Evolutionary conservation across 2,329 filamentous ascomycete species (phyloP).

Genomic region (Fusarium poae): DNA sequence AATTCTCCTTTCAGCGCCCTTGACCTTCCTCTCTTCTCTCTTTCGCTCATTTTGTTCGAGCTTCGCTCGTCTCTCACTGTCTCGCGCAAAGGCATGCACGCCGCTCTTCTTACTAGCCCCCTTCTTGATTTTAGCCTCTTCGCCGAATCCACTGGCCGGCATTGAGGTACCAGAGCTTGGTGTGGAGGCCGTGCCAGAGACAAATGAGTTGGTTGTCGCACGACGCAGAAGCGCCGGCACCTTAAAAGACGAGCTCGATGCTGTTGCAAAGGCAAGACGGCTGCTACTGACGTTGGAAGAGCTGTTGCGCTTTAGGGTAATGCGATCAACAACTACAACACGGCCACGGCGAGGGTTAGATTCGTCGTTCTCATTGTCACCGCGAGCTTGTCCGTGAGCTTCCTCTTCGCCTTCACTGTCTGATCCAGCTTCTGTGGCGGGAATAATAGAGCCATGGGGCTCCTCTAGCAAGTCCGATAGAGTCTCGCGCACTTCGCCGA

Average conservation of each 20-base stretch:
- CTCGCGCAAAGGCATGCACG: slow-evolving; percentile 70
- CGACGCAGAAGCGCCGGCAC: slow-evolving; percentile 79
- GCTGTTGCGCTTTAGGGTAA: slow-evolving; percentile 73
- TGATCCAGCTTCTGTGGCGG: slow-evolving; percentile 55
- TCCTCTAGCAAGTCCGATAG: slow-evolving; percentile 87
- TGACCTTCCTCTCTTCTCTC: slow-evolving; percentile 69
- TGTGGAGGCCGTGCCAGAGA: slow-evolving; percentile 55
- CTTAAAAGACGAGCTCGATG: slow-evolving; percentile 67
- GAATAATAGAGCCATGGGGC: slow-evolving; percentile 64
- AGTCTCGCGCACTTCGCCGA: slow-evolving; percentile 85
- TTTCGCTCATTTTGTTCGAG: slow-evolving; percentile 69
- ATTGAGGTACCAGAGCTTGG: slow-evolving; percentile 53
- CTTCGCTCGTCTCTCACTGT: slow-evolving; percentile 68
- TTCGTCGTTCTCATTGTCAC: slow-evolving; percentile 65
- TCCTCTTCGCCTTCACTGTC: slow-evolving; percentile 59
- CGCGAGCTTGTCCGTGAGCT: slow-evolving; percentile 41
- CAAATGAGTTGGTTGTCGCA: slow-evolving; percentile 75
- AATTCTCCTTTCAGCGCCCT: slow-evolving; percentile 68
- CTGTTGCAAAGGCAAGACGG: slow-evolving; percentile 69
- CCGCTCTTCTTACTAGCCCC: slow-evolving; percentile 71
- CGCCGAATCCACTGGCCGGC: slow-evolving; percentile 57
- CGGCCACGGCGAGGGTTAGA: slow-evolving; percentile 55
- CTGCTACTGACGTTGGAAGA: slow-evolving; percentile 54
- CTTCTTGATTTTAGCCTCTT: slow-evolving; percentile 70
- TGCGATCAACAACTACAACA: slow-evolving; percentile 76